A percentile compares a stretch with the other conserved stretches of the same genome.
These are phyloP conservation scores for Sugiyamaella qingdaonensis DNA, from an alignment of 805 yeast genomes.

Conservation along the genomic window DNA sequence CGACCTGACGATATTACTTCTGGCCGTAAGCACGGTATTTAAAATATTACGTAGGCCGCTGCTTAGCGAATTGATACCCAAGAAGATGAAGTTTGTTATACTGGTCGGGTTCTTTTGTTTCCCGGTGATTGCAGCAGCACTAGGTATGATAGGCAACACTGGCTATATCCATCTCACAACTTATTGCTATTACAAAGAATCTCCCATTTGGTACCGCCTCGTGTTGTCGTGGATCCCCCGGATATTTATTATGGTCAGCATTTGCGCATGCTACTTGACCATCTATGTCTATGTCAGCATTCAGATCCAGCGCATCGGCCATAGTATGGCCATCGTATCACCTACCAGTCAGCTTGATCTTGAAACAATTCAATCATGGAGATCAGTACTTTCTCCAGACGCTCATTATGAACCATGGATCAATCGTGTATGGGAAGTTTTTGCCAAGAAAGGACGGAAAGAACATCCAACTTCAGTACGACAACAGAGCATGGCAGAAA, in stretches of 20 bases:
- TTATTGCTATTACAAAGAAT: slow-evolving; percentile 72
- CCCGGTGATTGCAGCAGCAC: slow-evolving; percentile 55
- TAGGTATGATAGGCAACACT: slow-evolving; percentile 55
- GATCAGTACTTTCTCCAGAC: background rate
- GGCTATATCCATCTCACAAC: slow-evolving; percentile 54
- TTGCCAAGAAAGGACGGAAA: background rate
- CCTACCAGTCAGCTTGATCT: slow-evolving; percentile 28
- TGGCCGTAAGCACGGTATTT: slow-evolving; percentile 76
- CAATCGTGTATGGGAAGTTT: background rate
- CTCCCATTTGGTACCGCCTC: slow-evolving; percentile 67
- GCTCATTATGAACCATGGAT: background rate
- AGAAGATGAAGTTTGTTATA: slow-evolving; percentile 40
- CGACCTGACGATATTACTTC: slow-evolving; percentile 71
- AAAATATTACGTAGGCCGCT: slow-evolving; percentile 48
- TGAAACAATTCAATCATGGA: background rate
- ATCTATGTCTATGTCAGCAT: slow-evolving; percentile 63
- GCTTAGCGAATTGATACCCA: background rate
- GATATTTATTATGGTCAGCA: slow-evolving; percentile 55
- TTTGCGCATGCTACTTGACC: slow-evolving; percentile 58
- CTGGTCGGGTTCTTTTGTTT: slow-evolving; percentile 46
- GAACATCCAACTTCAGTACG: background rate
- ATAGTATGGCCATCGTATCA: slow-evolving; percentile 36
- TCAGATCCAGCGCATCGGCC: slow-evolving; percentile 21
- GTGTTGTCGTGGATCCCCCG: slow-evolving; percentile 80
- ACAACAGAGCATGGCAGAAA: background rate